These are phyloP conservation scores for Penicillium simplicissimum DNA, from an alignment of 495 filamentous ascomycete genomes.

Conservation along the genomic window DNA sequence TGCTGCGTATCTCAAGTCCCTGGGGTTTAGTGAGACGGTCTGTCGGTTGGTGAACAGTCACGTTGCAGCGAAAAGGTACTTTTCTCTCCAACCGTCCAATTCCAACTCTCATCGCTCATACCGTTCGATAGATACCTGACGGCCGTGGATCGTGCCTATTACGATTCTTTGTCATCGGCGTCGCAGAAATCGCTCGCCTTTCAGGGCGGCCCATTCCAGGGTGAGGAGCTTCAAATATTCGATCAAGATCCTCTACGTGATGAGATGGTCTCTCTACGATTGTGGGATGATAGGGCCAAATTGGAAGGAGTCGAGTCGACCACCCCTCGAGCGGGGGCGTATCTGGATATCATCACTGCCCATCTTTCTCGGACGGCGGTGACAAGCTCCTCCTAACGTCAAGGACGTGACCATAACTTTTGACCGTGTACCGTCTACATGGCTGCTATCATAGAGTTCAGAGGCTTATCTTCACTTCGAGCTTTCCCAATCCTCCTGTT, in stretches of 20 bases:
- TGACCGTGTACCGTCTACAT: no score
- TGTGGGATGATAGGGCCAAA: slow-evolving; percentile 49
- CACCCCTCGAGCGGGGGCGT: slow-evolving; percentile 31
- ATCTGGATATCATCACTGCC: slow-evolving; percentile 32
- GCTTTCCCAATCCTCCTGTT: no score
- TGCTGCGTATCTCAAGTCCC: slow-evolving; percentile 36
- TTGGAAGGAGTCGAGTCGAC: slow-evolving; percentile 31
- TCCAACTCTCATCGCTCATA: not conserved
- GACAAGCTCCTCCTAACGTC: not conserved
- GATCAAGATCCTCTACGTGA: slow-evolving; percentile 35
- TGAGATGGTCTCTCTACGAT: slow-evolving; percentile 42
- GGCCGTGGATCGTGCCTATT: slow-evolving; percentile 39
- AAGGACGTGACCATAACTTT: not conserved
- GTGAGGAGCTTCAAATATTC: slow-evolving; percentile 31
- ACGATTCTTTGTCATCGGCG: slow-evolving; percentile 38
- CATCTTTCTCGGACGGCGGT: slow-evolving; percentile 8
- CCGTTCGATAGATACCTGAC: slow-evolving; percentile 34
- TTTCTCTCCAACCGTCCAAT: not conserved
- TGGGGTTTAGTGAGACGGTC: slow-evolving; percentile 44
- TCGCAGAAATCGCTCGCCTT: slow-evolving; percentile 43
- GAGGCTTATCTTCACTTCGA: no score
- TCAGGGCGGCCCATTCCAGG: slow-evolving; percentile 47
- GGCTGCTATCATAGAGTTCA: no score
- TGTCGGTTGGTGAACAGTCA: slow-evolving; percentile 43
- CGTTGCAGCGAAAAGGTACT: slow-evolving; percentile 48